phyloP scores from a whole-genome alignment of 1,139 yeast species.

The Torulaspora pretoriensis region DNA sequence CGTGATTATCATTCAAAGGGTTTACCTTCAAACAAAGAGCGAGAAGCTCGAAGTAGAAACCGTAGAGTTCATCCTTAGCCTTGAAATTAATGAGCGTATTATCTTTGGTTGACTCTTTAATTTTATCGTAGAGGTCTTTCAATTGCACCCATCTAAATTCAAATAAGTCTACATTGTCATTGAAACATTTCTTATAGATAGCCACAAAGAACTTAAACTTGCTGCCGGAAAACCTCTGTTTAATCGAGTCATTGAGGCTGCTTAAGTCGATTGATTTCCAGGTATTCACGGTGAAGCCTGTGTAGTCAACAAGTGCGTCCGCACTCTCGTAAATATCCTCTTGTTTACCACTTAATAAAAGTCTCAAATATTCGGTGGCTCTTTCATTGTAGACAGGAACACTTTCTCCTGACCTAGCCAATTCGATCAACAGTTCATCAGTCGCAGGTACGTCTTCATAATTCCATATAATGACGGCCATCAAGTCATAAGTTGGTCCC shows the following conservation, averaged over 20 bases:
- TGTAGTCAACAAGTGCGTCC: constrained; percentile 9
- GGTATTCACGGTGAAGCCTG: constrained; percentile 17
- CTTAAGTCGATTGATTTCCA: constrained; percentile 24
- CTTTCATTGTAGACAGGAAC: neutral
- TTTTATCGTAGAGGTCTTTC: constrained; percentile 16
- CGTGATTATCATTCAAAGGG: constrained; percentile 11
- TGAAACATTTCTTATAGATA: constrained; percentile 23
- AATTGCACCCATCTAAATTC: constrained; percentile 14
- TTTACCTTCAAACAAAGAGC: constrained; percentile 10
- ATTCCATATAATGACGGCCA: constrained; percentile 24
- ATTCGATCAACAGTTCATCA: constrained; percentile 33
- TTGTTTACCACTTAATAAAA: constrained; percentile 9
- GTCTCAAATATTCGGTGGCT: constrained; percentile 4
- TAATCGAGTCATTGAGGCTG: constrained; percentile 20
- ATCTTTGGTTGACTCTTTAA: constrained; percentile 9
- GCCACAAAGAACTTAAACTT: constrained; percentile 35
- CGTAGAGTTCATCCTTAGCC: constrained; percentile 25
- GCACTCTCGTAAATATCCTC: constrained; percentile 5
- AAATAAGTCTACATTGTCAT: constrained; percentile 9
- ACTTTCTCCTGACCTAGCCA: constrained; percentile 24
- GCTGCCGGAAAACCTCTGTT: constrained; percentile 21
- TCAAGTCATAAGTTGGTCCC: constrained; percentile 17
- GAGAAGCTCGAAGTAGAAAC: constrained; percentile 20
- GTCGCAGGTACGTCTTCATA: constrained; percentile 9
- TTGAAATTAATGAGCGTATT: constrained; percentile 15